Percentiles rank a stretch among this genome's conserved stretches.
phyloP scores from a whole-genome alignment of 306 rosid species.

The Rosa multiflora region DNA sequence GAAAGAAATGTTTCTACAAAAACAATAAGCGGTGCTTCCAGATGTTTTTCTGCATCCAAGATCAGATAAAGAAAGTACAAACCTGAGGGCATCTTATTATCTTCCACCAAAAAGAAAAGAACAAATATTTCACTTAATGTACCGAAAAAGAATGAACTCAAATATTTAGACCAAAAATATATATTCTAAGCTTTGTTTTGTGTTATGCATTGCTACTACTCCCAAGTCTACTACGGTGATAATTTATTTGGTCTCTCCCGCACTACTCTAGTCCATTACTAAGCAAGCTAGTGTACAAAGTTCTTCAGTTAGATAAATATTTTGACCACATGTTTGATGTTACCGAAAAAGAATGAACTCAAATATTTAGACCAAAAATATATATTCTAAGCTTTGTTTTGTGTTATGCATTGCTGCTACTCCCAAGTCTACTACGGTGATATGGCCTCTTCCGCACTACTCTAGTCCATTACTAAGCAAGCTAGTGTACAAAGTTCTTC shows the following conservation, averaged over 20 bases:
- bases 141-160: neutral
- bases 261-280: neutral
- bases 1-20: neutral
- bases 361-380: neutral
- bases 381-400: neutral
- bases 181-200: neutral
- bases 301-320: neutral
- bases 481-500: neutral
- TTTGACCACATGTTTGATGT: neutral
- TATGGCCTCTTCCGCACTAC: neutral
- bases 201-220: neutral
- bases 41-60: neutral
- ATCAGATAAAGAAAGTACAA: neutral
- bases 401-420: neutral
- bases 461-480: neutral
- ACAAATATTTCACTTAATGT: neutral
- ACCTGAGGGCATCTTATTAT: neutral
- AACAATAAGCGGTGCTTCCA: neutral
- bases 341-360: neutral
- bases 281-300: neutral
- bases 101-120: neutral
- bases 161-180: neutral
- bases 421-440: neutral
- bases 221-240: neutral
- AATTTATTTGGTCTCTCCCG: neutral